Conservation (phyloP, 495 filamentous ascomycete genomes). For the Zalerion maritima region DNA sequence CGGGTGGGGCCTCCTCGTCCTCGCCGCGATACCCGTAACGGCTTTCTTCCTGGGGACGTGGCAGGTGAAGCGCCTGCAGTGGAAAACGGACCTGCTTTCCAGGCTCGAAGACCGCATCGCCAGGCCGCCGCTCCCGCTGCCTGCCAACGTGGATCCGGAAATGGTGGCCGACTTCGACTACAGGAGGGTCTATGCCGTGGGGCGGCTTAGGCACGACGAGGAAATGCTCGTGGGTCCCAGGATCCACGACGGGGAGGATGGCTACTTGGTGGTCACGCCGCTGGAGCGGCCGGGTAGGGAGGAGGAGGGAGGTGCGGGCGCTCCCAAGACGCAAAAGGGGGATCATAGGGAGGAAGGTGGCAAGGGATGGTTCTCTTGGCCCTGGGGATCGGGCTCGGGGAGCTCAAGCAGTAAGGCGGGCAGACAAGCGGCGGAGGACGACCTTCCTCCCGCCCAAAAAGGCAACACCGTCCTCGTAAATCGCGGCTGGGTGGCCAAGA, state of each 20-base stretch:
- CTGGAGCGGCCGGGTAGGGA: too few relatives aligned
- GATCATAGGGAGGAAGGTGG: slow-evolving; percentile 9
- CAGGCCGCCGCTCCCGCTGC: slow-evolving; percentile 72
- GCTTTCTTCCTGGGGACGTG: slow-evolving; percentile 83
- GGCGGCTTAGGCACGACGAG: slow-evolving; percentile 65
- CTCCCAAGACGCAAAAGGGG: too few relatives aligned
- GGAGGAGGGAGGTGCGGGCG: slow-evolving; percentile 15
- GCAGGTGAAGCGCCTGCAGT: slow-evolving; percentile 85
- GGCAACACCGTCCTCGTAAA: slow-evolving; percentile 64
- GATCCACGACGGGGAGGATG: slow-evolving; percentile 75
- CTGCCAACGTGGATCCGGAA: slow-evolving; percentile 60
- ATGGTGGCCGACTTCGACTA: slow-evolving; percentile 86
- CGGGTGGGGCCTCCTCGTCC: slow-evolving; percentile 66
- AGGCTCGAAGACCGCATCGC: slow-evolving; percentile 81
- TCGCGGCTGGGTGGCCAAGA: slow-evolving; percentile 77
- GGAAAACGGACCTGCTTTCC: slow-evolving; percentile 87
- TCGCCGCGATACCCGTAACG: slow-evolving; percentile 79
- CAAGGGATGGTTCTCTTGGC: too few relatives aligned
- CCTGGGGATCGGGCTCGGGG: too few relatives aligned
- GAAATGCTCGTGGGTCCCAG: slow-evolving; percentile 94
- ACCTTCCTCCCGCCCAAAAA: too few relatives aligned
- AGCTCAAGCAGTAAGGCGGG: too few relatives aligned
- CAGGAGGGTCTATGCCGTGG: slow-evolving; percentile 65
- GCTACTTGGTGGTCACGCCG: slow-evolving; percentile 81
- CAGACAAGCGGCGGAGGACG: too few relatives aligned